Conservation (phyloP, 805 yeast species). For the Lipomyces japonicus region DNA sequence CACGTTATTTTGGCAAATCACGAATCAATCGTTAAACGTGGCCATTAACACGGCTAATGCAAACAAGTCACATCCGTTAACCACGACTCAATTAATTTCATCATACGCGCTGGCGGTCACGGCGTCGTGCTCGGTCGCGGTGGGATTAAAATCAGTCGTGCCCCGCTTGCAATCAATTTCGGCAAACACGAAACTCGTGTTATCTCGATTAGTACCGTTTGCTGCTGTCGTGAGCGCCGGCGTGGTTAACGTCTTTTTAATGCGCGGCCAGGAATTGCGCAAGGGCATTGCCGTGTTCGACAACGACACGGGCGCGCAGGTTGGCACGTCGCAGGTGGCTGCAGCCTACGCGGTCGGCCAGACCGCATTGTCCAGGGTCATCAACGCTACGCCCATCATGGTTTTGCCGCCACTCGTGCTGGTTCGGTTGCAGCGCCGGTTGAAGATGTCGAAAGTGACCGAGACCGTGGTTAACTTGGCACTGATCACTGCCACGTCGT, state of each 20-base stretch:
- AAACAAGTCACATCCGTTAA: conserved; percentile 87
- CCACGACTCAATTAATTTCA: conserved; percentile 69
- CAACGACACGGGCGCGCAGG: conserved; percentile 36
- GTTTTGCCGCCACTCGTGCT: conserved; percentile 87
- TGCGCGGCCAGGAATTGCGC: conserved; percentile 92
- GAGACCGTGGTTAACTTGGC: conserved; percentile 79
- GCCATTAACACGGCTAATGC: conserved; percentile 96
- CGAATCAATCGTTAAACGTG: conserved; percentile 93
- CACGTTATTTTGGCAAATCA: conserved; percentile 95
- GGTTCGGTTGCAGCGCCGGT: conserved; percentile 70
- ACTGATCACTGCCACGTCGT: conserved; percentile 77
- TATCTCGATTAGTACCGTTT: conserved; percentile 90
- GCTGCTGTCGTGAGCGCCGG: conserved; percentile 99
- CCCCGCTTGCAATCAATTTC: conserved; percentile 71
- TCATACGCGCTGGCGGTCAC: conserved; percentile 85
- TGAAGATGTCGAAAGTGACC: conserved; percentile 59
- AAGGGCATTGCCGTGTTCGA: conserved; percentile 46
- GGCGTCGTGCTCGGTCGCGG: conserved; percentile 92
- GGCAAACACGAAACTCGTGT: conserved; percentile 64
- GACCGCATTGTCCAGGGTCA: conserved; percentile 91
- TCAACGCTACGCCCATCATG: conserved; percentile 97
- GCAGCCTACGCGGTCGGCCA: conserved; percentile 94
- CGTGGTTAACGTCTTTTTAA: conserved; percentile 87
- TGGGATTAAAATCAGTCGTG: conserved; percentile 88
- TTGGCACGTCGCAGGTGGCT: conserved; percentile 76